Base-by-base conservation (phyloP, 2,329 filamentous ascomycete species). In the Podosphaera aphanis region DNA sequence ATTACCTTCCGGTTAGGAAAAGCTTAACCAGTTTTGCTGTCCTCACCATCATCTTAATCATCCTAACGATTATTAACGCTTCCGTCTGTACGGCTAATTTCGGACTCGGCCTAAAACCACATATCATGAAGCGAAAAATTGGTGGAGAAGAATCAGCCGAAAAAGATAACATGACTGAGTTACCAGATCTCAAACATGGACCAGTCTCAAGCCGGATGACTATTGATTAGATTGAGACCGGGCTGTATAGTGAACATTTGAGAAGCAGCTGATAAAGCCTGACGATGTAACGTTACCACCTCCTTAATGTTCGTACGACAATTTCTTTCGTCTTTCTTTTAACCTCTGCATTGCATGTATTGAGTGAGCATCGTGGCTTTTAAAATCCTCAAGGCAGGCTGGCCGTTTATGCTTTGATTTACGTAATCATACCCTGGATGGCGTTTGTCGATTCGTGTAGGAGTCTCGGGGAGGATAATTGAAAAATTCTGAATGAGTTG, bases 11-110 rank as follows among this genome's bases (percentile, higher is more conserved):
- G 3, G 88, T 90, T 33, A 74, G 79, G 50, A 81, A 80, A 57
- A 88, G 82, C 15, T 69, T 98, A 57, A 94, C 88, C 4, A 83
- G 85, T 49, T 98, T 98, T 58, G 88, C 90, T 44, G 77, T 93
- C 51, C 79, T 98, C 56, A 94, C 90, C 36, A 83, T 98, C 48
- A 63, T 92, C 23, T 67, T 95, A 49, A 83, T 98, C 55, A 66
- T 95, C 44, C 66, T 85, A 50, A 98, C 90, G 49, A 94, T 98
- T 55, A 64, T 72, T 60, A 86, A 93, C 55, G 86, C 84, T 35
- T 75, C 81, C 57, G 69, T 88, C 56, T 95, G 88, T 69, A 86
- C 84, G 63, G 66, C 71, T 61, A 95, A 95, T 65, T 98, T 95
- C 64, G 74, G 79, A 62, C 78, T 79, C 52, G 90, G 90, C 7